Percentiles rank a stretch among this genome's conserved stretches.
Evolutionary conservation across 495 filamentous ascomycete species (phyloP).

Genomic region (Neurospora sp.): DNA sequence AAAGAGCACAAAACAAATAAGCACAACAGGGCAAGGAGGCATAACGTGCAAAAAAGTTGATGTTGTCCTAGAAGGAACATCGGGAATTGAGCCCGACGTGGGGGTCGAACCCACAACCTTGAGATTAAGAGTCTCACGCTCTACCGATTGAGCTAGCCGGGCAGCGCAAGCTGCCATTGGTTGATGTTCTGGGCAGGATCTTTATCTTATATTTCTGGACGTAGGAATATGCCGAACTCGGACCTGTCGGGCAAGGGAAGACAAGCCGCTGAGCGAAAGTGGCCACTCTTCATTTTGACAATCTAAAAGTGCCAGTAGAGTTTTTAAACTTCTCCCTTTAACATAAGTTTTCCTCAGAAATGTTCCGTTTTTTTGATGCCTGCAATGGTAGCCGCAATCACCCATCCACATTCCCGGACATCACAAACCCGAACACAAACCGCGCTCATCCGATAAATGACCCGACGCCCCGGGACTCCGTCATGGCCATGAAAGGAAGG

Average conservation of each 20-base stretch:
- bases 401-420: background rate
- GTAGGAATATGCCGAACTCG: too few relatives aligned
- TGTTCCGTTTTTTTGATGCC: background rate
- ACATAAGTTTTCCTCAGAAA: background rate
- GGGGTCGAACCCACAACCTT: background rate
- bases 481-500: background rate
- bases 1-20: too few relatives aligned
- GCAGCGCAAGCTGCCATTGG: background rate
- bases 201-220: too few relatives aligned
- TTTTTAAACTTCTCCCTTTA: background rate
- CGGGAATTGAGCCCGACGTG: background rate
- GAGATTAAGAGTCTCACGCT: constrained; percentile 61
- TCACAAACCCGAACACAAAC: background rate
- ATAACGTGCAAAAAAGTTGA: background rate
- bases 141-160: constrained; percentile 63
- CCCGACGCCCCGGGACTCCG: background rate
- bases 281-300: background rate
- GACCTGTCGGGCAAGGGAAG: too few relatives aligned
- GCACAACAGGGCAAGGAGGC: too few relatives aligned
- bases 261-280: too few relatives aligned
- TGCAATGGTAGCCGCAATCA: background rate
- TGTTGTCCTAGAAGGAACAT: background rate
- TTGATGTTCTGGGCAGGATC: too few relatives aligned
- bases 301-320: background rate
- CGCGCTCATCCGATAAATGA: background rate